Base-by-base conservation (phyloP, 75 land plant species). In the Isoetes taiwanensis region DNA sequence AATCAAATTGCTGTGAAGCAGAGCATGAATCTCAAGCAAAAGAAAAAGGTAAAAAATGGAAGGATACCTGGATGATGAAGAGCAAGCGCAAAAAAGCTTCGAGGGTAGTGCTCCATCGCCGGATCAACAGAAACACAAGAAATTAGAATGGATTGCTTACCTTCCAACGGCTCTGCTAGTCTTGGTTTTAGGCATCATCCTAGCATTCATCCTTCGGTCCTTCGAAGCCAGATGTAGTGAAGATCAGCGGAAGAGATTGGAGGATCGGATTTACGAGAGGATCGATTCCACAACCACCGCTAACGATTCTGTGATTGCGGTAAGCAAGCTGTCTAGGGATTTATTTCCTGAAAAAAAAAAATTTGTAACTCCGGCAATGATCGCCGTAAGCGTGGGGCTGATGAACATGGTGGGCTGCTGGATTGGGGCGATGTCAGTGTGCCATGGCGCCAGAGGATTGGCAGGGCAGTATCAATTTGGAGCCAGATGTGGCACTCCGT, bases 381-480 rank as follows among this genome's bases (percentile, higher is more conserved):
- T 87, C 26, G 75, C 89, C 25, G 48, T 67, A 4, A 75, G 77
- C 9, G 89, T 87, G 23, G 81, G 94, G 41, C 28, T 80, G 41
- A 84, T 87, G 94, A 87, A 87, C 65, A 17, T 83, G 41, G 71
- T 78, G 19, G 94, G 94, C 3, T 80, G 89, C 62, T 87, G 94
- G 94, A 83, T 87, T 57, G 94, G 89, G 9, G 88, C 89, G 5
- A 64, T 84, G 79, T 84, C 94, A 3, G 67, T 73, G 34, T 83
- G 88, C 64, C 94, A 87, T 48, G 94, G 94, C 0, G 88, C 94
- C 0, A 84, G 94, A 1, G 89, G 94, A 8, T 66, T 87, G 11
- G 94, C 94, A 0, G 89, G 89, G 35, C 94, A 87, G 79, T 87
- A 85, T 55, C 71, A 72, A 58, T 87, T 87, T 55, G 94, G 94